phyloP scores from a whole-genome alignment of 306 rosid genomes.

The Sesbania bispinosa region DNA sequence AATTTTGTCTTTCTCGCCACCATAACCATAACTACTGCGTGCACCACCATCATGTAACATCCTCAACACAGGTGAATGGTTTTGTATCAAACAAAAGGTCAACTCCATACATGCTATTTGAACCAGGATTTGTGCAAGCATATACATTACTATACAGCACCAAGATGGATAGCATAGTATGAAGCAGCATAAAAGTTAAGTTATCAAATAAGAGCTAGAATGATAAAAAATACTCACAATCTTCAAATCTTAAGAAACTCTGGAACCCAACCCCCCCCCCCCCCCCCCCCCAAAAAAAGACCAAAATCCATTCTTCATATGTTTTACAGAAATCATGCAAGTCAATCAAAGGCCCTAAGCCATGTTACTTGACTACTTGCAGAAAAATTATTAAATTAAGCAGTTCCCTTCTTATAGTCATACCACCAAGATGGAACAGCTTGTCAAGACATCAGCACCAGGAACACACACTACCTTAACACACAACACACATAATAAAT shows the following conservation, averaged over 20 bases:
- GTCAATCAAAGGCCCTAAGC: no score
- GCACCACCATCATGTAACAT: neutral
- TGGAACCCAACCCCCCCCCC: neutral
- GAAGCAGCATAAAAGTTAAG: neutral
- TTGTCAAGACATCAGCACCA: conserved; percentile 6
- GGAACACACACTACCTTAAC: neutral
- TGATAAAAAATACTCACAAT: neutral
- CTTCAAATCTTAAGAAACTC: no score
- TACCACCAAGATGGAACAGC: neutral
- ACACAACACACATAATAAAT: no score
- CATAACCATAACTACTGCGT: neutral
- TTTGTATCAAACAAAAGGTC: neutral
- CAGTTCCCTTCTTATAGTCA: no score
- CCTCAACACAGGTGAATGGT: neutral
- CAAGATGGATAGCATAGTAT: neutral
- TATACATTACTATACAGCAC: neutral
- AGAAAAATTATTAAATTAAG: no score
- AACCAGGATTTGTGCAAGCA: neutral
- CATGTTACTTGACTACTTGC: no score
- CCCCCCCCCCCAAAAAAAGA: neutral
- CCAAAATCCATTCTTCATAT: neutral
- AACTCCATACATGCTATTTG: neutral
- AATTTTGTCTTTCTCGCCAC: neutral
- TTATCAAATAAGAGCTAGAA: no score
- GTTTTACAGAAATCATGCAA: neutral